Evolutionary conservation across 345 rosid genomes (phyloP).

Genomic region (Orychophragmus violaceus): DNA sequence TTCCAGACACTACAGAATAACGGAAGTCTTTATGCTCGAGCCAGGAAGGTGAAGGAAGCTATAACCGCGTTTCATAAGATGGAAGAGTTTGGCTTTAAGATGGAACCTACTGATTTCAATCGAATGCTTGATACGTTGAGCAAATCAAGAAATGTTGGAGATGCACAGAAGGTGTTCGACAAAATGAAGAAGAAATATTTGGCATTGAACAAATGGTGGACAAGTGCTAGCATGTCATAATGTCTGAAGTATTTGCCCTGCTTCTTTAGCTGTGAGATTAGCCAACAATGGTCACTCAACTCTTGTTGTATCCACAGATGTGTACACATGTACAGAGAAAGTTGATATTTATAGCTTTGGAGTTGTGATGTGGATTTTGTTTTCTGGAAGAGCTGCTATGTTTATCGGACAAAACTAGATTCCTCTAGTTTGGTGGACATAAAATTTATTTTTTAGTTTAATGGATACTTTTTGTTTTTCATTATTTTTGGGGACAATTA

Average conservation of each 20-base stretch:
- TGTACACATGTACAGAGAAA: constrained; percentile 13
- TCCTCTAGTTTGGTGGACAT: too few species aligned
- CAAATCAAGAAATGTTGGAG: constrained; percentile 59
- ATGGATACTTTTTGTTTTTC: too few species aligned
- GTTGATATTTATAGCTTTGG: constrained; percentile 21
- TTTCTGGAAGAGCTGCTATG: constrained; percentile 22
- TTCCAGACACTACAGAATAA: too few species aligned
- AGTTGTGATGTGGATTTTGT: constrained; percentile 19
- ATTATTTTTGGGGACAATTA: too few species aligned
- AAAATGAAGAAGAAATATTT: constrained; percentile 60
- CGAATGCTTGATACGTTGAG: constrained; percentile 56
- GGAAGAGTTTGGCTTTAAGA: constrained; percentile 59
- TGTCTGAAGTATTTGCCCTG: too few species aligned
- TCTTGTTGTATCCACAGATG: too few species aligned
- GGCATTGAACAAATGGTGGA: too few species aligned
- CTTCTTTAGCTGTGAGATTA: too few species aligned
- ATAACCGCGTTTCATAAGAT: constrained; percentile 59
- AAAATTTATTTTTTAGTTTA: too few species aligned
- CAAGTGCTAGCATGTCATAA: too few species aligned
- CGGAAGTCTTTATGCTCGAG: constrained; percentile 70
- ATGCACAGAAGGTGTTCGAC: constrained; percentile 80
- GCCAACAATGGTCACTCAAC: too few species aligned
- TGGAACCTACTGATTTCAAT: constrained; percentile 55
- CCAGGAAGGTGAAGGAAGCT: constrained; percentile 65
- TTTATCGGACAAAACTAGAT: constrained; percentile 5